These are phyloP conservation scores for Lagenaria siceraria DNA, from an alignment of 306 rosid genomes.

Conservation along the genomic window DNA sequence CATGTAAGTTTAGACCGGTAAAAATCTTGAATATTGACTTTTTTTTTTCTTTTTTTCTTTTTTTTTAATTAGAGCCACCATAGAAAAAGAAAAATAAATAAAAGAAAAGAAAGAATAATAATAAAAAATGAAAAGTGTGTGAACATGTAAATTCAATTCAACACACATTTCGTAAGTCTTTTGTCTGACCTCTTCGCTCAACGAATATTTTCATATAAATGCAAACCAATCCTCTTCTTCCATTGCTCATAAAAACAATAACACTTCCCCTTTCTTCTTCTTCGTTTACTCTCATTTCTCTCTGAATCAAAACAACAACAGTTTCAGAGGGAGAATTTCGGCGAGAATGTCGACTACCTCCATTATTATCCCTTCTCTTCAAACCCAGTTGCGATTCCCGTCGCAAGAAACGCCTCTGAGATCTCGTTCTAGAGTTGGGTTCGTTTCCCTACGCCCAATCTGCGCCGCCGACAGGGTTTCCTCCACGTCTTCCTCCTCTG, in stretches of 20 bases:
- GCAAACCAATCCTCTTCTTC: background rate
- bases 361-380: background rate
- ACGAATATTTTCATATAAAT: background rate
- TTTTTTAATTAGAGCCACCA: background rate
- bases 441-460: background rate
- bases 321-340: background rate
- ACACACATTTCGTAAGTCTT: background rate
- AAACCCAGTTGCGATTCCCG: background rate
- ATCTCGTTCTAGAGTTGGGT: background rate
- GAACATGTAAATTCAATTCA: background rate
- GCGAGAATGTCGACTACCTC: background rate
- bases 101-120: too few relatives aligned
- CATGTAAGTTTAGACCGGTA: background rate
- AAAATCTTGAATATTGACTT: background rate
- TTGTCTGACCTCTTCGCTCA: background rate
- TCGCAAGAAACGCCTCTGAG: background rate
- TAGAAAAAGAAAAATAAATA: too few relatives aligned
- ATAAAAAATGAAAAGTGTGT: background rate
- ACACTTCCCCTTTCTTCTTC: background rate
- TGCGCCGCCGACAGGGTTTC: slow-evolving; percentile 18
- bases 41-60: too few relatives aligned
- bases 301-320: background rate
- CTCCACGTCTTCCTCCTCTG: background rate
- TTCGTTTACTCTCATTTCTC: background rate
- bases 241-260: background rate